A percentile compares a stretch with the other conserved stretches of the same genome.
phyloP scores from a whole-genome alignment of 164 flowering plant genomes.

The Echeveria elegans region DNA sequence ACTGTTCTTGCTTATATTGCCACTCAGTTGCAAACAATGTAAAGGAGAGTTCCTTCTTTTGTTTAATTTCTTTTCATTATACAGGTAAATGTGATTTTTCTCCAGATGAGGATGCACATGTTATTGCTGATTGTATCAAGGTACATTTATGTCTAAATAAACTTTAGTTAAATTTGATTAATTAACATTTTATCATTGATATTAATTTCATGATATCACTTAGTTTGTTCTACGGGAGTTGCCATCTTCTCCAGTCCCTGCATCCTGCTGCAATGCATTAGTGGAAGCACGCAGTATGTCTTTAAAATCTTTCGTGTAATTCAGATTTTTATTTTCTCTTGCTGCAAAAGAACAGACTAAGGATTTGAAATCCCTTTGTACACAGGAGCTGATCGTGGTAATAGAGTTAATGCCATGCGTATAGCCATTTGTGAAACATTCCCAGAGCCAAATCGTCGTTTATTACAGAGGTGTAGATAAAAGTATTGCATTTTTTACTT shows the following conservation, averaged over 20 bases:
- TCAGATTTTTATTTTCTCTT: neutral
- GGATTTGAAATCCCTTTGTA: constrained; percentile 9
- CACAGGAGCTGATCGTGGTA: constrained; percentile 62
- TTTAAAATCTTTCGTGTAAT: constrained; percentile 9
- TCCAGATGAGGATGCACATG: neutral
- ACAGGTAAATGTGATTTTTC: constrained; percentile 2
- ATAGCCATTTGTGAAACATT: neutral
- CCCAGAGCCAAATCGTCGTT: neutral
- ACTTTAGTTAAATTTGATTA: neutral
- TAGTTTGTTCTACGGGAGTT: neutral
- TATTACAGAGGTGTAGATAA: neutral
- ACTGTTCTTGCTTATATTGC: neutral
- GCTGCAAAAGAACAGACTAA: neutral
- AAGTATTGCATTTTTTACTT: no score
- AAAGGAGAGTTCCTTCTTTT: neutral
- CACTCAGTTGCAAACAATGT: neutral
- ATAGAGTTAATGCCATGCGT: constrained; percentile 7
- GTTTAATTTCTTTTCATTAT: neutral
- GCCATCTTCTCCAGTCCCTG: neutral
- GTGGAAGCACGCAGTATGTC: neutral
- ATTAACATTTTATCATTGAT: neutral
- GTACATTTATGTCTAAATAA: no score
- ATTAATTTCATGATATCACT: neutral
- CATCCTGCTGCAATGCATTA: neutral
- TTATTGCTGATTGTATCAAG: neutral